These are phyloP conservation scores for Ananas comosus DNA, from an alignment of 176 grass and related monocot species.

Conservation along the genomic window DNA sequence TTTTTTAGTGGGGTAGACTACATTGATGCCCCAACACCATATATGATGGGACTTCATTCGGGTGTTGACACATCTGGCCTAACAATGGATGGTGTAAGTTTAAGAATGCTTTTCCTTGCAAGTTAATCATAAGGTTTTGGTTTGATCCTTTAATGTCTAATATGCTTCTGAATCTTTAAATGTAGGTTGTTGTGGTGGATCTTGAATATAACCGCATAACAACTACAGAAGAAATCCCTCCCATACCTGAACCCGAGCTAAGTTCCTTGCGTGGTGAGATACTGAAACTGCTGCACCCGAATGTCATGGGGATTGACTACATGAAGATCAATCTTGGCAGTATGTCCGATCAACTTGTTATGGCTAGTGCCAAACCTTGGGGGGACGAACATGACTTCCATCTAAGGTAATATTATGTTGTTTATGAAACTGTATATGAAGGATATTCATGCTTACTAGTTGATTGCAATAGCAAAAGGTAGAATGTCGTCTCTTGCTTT, in stretches of 20 bases:
- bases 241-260: slow-evolving; percentile 71
- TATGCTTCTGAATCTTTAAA: not conserved
- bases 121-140: not conserved
- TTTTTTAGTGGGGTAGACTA: slow-evolving; percentile 99
- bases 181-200: slow-evolving; percentile 97
- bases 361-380: slow-evolving; percentile 61
- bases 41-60: slow-evolving; percentile 99
- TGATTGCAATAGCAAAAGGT: not conserved
- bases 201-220: slow-evolving; percentile 94
- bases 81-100: slow-evolving; percentile 99
- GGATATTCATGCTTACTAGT: not conserved
- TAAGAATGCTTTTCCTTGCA: not conserved
- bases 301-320: slow-evolving; percentile 88
- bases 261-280: slow-evolving; percentile 90
- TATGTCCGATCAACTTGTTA: slow-evolving; percentile 60
- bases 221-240: slow-evolving; percentile 85
- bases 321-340: slow-evolving; percentile 91
- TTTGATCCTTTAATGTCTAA: not conserved
- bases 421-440: slow-evolving; percentile 12
- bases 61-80: slow-evolving; percentile 84
- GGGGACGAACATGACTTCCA: slow-evolving; percentile 89
- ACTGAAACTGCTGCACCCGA: slow-evolving; percentile 87
- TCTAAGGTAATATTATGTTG: slow-evolving; percentile 55
- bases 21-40: slow-evolving; percentile 97
- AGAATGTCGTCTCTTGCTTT: not conserved